Conservation (phyloP, 495 filamentous ascomycete genomes). For the Talaromyces nanjingensis region DNA sequence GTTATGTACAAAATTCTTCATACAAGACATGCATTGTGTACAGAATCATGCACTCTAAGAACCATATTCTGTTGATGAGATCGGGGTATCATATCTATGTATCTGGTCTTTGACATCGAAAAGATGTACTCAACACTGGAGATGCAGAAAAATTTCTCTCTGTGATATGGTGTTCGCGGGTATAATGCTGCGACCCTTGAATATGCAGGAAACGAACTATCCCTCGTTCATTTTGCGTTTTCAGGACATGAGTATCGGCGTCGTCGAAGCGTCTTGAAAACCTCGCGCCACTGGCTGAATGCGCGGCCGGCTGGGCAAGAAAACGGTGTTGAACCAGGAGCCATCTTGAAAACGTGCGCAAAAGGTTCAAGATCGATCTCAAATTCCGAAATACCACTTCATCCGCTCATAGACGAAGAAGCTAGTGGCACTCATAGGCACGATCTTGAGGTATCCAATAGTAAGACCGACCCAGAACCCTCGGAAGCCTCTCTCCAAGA, state of each 20-base stretch:
- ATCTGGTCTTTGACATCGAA: neutral
- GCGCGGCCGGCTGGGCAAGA: neutral
- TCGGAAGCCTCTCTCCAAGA: constrained; percentile 62
- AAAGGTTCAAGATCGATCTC: constrained; percentile 13
- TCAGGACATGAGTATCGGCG: neutral
- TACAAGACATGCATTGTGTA: neutral
- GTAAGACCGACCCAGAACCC: constrained; percentile 92
- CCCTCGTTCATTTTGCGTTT: too few relatives aligned
- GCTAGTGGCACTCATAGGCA: constrained; percentile 81
- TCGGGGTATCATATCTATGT: constrained; percentile 3
- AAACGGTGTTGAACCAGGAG: neutral
- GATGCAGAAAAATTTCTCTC: neutral
- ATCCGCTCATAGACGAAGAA: constrained; percentile 75
- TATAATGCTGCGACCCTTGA: neutral
- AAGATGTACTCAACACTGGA: neutral
- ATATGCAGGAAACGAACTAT: neutral
- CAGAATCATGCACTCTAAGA: neutral
- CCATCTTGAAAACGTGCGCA: neutral
- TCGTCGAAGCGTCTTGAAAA: neutral
- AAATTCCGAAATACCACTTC: constrained; percentile 70
- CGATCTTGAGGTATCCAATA: constrained; percentile 90
- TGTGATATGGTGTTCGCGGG: neutral
- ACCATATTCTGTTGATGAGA: neutral
- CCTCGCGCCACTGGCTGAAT: neutral
- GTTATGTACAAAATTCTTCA: constrained; percentile 6